A percentile compares a stretch with the other conserved stretches of the same genome.
Evolutionary conservation across 2,329 filamentous ascomycete species (phyloP).

Genomic region (Fusarium tupiense): DNA sequence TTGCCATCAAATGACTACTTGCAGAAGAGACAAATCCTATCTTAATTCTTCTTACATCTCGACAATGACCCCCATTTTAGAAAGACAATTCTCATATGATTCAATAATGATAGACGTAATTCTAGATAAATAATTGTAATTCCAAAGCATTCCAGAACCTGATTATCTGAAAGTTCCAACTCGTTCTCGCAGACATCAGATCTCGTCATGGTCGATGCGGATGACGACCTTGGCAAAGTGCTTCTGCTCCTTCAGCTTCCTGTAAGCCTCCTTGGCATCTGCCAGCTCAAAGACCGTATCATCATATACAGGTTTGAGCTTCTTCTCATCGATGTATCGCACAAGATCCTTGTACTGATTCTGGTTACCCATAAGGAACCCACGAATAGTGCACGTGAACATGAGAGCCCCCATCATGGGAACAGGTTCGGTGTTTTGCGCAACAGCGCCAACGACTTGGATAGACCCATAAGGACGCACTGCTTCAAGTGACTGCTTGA

Average conservation of each 20-base stretch:
- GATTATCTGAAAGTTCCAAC: too few species aligned
- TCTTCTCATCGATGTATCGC: slow-evolving; percentile 46
- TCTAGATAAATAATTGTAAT: background rate
- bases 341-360: slow-evolving; percentile 45
- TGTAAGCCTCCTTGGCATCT: slow-evolving; percentile 48
- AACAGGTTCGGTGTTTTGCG: slow-evolving; percentile 29
- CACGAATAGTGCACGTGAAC: slow-evolving; percentile 44
- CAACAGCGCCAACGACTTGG: slow-evolving; percentile 46
- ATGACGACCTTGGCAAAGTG: slow-evolving; percentile 52
- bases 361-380: slow-evolving; percentile 42
- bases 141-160: background rate
- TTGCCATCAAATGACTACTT: background rate
- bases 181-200: accelerated
- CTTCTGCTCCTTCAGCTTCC: slow-evolving; percentile 45
- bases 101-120: background rate
- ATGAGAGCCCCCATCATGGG: slow-evolving; percentile 40
- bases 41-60: too few species aligned
- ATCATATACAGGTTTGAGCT: slow-evolving; percentile 46
- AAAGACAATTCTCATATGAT: background rate
- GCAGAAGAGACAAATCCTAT: background rate
- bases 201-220: slow-evolving; percentile 33
- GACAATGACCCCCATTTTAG: background rate
- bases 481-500: slow-evolving; percentile 64
- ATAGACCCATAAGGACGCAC: slow-evolving; percentile 52
- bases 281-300: slow-evolving; percentile 44